Conservation (phyloP, 2,329 filamentous ascomycete genomes). For the Moelleriella libera region DNA sequence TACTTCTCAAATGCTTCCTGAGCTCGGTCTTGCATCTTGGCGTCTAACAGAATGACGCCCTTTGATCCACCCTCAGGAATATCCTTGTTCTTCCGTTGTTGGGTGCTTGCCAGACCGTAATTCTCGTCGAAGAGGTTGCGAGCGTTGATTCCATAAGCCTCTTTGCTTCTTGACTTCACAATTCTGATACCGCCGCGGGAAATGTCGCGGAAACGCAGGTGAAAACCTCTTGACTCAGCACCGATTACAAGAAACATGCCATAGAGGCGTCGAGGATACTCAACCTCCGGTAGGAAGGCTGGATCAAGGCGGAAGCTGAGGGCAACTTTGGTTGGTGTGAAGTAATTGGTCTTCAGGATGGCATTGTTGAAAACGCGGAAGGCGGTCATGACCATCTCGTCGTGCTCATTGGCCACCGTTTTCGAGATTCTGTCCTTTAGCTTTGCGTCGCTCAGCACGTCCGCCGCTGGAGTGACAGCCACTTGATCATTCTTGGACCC, state of each 20-base stretch:
- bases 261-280: slow-evolving; percentile 87
- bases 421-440: slow-evolving; percentile 66
- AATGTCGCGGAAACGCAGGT: slow-evolving; percentile 94
- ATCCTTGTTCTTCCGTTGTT: slow-evolving; percentile 99
- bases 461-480: slow-evolving; percentile 39
- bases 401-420: slow-evolving; percentile 82
- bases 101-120: slow-evolving; percentile 94
- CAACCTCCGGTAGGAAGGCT: slow-evolving; percentile 73
- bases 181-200: slow-evolving; percentile 95
- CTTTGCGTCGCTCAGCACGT: slow-evolving; percentile 62
- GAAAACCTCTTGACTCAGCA: slow-evolving; percentile 92
- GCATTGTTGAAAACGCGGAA: slow-evolving; percentile 92
- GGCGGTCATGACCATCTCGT: slow-evolving; percentile 94
- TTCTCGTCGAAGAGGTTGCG: slow-evolving; percentile 97
- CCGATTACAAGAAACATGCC: slow-evolving; percentile 99
- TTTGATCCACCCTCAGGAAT: slow-evolving; percentile 97
- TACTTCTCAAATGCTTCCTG: slow-evolving; percentile 97
- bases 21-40: slow-evolving; percentile 86
- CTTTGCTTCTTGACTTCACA: slow-evolving; percentile 92
- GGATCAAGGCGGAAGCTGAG: slow-evolving; percentile 91
- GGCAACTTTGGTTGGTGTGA: slow-evolving; percentile 93
- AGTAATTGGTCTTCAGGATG: slow-evolving; percentile 95
- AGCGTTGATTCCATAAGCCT: slow-evolving; percentile 92
- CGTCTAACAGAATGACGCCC: slow-evolving; percentile 89
- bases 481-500: slow-evolving; percentile 36